Conservation (phyloP, 345 rosid species). For the Turritis glabra region DNA sequence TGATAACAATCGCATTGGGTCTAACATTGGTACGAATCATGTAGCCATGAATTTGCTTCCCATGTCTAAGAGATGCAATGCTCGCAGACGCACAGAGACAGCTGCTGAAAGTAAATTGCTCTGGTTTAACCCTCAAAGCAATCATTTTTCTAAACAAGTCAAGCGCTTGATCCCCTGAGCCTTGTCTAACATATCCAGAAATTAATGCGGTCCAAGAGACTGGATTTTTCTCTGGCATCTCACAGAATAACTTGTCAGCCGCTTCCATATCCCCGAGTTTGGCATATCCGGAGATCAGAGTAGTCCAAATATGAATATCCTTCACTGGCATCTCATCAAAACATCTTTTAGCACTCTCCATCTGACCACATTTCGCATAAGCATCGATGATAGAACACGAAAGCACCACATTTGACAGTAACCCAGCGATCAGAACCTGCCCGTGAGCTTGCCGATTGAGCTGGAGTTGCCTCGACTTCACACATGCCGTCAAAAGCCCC, state of each 20-base stretch:
- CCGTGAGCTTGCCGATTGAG: slow-evolving; percentile 70
- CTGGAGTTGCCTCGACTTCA: slow-evolving; percentile 46
- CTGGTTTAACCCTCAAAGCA: slow-evolving; percentile 48
- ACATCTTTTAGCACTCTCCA: slow-evolving; percentile 53
- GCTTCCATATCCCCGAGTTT: slow-evolving; percentile 61
- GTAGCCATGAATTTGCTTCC: slow-evolving; percentile 69
- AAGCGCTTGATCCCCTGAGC: slow-evolving; percentile 52
- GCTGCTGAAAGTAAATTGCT: slow-evolving; percentile 80
- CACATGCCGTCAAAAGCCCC: slow-evolving; percentile 64
- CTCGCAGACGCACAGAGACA: slow-evolving; percentile 79
- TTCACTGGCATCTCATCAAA: slow-evolving; percentile 67
- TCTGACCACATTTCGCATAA: slow-evolving; percentile 65
- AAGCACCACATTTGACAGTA: slow-evolving; percentile 58
- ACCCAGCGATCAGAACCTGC: slow-evolving; percentile 69
- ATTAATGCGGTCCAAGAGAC: slow-evolving; percentile 84
- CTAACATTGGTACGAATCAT: slow-evolving; percentile 51
- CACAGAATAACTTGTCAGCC: slow-evolving; percentile 53
- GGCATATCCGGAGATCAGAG: slow-evolving; percentile 72
- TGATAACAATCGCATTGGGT: slow-evolving; percentile 60
- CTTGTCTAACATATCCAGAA: slow-evolving; percentile 69
- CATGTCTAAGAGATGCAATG: slow-evolving; percentile 61
- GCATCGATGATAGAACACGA: slow-evolving; percentile 59
- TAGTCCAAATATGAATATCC: slow-evolving; percentile 73
- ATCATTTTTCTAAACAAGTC: slow-evolving; percentile 59
- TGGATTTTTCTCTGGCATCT: slow-evolving; percentile 65